These are phyloP conservation scores for Flaveria brownii DNA, from an alignment of 129 eudicot genomes.

Conservation along the genomic window DNA sequence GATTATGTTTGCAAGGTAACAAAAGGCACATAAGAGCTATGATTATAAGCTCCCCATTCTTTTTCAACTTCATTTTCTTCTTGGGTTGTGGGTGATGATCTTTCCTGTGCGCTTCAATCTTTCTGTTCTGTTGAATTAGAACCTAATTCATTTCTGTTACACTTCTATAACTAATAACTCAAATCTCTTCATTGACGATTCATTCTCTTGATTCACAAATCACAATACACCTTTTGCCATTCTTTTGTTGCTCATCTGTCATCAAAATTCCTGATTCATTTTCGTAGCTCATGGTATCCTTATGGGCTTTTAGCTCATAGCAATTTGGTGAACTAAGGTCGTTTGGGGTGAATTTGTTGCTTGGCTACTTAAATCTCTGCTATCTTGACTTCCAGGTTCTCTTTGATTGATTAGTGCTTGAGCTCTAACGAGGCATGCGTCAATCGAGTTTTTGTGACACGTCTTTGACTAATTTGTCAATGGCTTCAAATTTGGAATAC, in stretches of 20 bases:
- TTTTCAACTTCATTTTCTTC: constrained; percentile 11
- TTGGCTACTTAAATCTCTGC: constrained; percentile 1
- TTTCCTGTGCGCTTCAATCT: constrained; percentile 7
- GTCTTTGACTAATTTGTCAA: constrained; percentile 18
- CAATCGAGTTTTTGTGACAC: constrained; percentile 21
- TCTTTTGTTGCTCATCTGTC: constrained; percentile 27
- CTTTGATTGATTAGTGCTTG: constrained; percentile 10
- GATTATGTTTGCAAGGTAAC: constrained; percentile 99
- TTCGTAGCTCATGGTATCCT: constrained; percentile 10
- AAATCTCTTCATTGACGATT: constrained; percentile 6
- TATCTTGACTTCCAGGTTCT: constrained; percentile 19
- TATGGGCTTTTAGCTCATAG: constrained; percentile 19
- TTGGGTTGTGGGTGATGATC: constrained; percentile 6
- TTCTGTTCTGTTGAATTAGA: background rate
- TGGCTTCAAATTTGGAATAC: constrained; percentile 9
- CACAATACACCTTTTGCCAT: constrained; percentile 22
- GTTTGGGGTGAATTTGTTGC: constrained; percentile 21
- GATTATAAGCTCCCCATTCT: constrained; percentile 11
- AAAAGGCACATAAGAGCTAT: constrained; percentile 45
- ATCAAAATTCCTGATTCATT: constrained; percentile 24
- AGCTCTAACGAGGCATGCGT: constrained; percentile 13
- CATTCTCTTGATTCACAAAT: constrained; percentile 19
- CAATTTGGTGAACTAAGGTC: constrained; percentile 18
- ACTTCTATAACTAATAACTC: constrained; percentile 15
- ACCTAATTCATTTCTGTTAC: constrained; percentile 10